Base-by-base conservation (phyloP, 2,329 filamentous ascomycete genomes). In the Claviceps sp. region DNA sequence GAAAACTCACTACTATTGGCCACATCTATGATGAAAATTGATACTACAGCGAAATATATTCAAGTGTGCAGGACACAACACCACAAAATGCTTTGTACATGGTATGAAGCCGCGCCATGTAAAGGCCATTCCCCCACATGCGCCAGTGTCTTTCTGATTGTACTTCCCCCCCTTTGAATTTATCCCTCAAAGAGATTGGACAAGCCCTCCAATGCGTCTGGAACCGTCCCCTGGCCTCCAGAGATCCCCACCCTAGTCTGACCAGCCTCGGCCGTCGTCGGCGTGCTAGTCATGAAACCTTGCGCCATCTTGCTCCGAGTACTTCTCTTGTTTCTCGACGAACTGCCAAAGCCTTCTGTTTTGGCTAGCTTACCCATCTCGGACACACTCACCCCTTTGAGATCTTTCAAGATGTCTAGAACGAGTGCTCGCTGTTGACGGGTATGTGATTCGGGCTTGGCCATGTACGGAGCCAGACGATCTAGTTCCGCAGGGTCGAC, bases 301-400 rank as follows among this genome's bases (percentile, higher is more conserved):
- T 84, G 79, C 5, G 79, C 78, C 80, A 85, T 76, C 62, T 75
- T 76, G 62, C 55, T 66, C 47, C 66, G 63, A 37, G 57, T 56
- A 14, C 55, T 56, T 41, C 58, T 61, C 54, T 65, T 67, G 26
- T 57, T 53, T 42, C 59, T 59, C 6, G 53, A 49, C n/a, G 61
- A 53, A 24, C 49, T 56, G 6, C 61, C 62, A 34, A 70, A 62
- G 14, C 69, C 69, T 13, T 67, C 67, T 46, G 71, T 75, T 65
- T 81, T 81, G 49, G 69, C 73, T 6, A 98, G 81, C 67, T 88
- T 93, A 26, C 93, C 93, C 72, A 93, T 86, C 68, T 98, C 93
- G 7, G 90, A 87, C 52, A 98, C 87, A 60, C 89, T 91, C 5
- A 97, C 84, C 0, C 93, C 93, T 58, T 95, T 83, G 6, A 98